phyloP scores from a whole-genome alignment of 164 flowering plant species.

The Annona cherimola region DNA sequence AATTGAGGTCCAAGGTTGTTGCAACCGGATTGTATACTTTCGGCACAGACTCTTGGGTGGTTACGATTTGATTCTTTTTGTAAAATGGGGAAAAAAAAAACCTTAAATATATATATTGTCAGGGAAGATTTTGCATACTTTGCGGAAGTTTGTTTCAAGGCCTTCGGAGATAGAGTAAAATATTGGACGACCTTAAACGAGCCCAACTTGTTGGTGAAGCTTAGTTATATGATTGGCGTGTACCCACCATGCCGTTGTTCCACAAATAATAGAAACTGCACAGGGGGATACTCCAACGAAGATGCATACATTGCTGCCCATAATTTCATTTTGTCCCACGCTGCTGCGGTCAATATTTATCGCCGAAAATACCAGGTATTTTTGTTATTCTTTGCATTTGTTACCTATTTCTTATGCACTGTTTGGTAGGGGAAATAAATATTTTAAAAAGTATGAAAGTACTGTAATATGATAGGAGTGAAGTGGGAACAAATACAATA shows the following conservation, averaged over 20 bases:
- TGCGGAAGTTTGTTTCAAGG: slow-evolving; percentile 3
- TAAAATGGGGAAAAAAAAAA: too few relatives aligned
- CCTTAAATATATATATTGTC: not conserved
- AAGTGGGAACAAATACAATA: too few relatives aligned
- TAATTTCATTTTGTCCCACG: slow-evolving; percentile 9
- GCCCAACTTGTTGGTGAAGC: not conserved
- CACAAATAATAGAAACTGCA: not conserved
- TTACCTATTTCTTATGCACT: not conserved
- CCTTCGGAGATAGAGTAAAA: slow-evolving; percentile 11
- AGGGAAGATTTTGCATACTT: slow-evolving; percentile 9
- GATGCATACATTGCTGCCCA: slow-evolving; percentile 11
- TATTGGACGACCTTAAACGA: slow-evolving; percentile 12
- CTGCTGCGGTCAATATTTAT: slow-evolving; percentile 5
- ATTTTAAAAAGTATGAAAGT: too few relatives aligned
- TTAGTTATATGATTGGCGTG: not conserved
- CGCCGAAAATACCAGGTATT: slow-evolving; percentile 6
- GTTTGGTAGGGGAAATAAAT: not conserved
- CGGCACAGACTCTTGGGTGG: too few relatives aligned
- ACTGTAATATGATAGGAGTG: too few relatives aligned
- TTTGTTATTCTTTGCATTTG: not conserved
- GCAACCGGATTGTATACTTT: too few relatives aligned
- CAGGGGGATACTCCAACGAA: not conserved
- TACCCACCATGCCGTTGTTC: slow-evolving; percentile 10
- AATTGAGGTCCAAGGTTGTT: too few relatives aligned
- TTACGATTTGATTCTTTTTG: too few relatives aligned